A percentile compares a stretch with the other conserved stretches of the same genome.
Evolutionary conservation across 1,139 yeast species (phyloP).

Genomic region (Diutina rugosa): DNA sequence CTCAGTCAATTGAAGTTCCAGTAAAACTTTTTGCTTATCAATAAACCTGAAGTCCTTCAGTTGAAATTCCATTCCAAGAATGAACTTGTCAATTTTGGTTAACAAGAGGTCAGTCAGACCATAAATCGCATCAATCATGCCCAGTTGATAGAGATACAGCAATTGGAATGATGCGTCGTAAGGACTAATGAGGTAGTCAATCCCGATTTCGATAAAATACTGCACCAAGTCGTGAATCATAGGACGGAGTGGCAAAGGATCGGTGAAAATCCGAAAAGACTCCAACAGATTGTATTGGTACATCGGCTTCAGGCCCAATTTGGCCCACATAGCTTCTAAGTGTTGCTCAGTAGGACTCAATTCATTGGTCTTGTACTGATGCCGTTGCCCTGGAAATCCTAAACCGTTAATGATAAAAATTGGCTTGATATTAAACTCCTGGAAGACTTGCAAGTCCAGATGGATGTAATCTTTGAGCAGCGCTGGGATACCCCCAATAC

Average conservation of each 20-base stretch:
- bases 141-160: constrained; percentile 48
- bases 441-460: constrained; percentile 49
- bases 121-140: constrained; percentile 60
- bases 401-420: constrained; percentile 62
- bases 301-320: constrained; percentile 14
- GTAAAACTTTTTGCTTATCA: constrained; percentile 44
- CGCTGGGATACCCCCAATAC: constrained; percentile 74
- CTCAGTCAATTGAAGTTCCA: constrained; percentile 45
- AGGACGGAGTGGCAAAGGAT: constrained; percentile 34
- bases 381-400: constrained; percentile 21
- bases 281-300: constrained; percentile 18
- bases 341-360: constrained; percentile 34
- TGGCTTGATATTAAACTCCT: constrained; percentile 55
- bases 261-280: constrained; percentile 32
- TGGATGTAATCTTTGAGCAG: constrained; percentile 46
- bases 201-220: constrained; percentile 40
- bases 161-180: constrained; percentile 75
- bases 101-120: constrained; percentile 77
- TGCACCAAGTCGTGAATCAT: constrained; percentile 44
- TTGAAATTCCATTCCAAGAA: constrained; percentile 59
- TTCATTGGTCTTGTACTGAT: constrained; percentile 21
- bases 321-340: constrained; percentile 33
- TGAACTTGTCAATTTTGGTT: constrained; percentile 53
- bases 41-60: constrained; percentile 54
- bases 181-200: constrained; percentile 73